Conservation (phyloP, 2,329 filamentous ascomycete genomes). For the Neofusicoccum cordaticola region DNA sequence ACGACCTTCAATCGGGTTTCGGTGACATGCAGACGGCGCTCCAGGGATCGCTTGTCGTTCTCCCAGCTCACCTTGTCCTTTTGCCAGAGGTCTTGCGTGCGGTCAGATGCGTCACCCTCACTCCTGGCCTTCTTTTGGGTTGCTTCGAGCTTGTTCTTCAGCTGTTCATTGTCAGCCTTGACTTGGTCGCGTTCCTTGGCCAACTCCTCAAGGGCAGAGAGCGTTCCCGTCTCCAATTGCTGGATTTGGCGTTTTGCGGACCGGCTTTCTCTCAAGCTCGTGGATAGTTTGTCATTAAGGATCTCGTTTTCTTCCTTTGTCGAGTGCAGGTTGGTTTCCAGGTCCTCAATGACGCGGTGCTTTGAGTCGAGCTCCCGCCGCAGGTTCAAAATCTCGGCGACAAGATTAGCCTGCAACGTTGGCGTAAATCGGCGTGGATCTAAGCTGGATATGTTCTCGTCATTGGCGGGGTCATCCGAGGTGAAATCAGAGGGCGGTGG, state of each 20-base stretch:
- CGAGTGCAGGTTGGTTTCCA: constrained; percentile 72
- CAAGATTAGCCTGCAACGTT: constrained; percentile 87
- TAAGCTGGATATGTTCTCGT: constrained; percentile 71
- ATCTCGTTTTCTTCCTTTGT: constrained; percentile 72
- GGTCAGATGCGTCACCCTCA: constrained; percentile 79
- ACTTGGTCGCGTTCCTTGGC: constrained; percentile 83
- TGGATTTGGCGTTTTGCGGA: constrained; percentile 82
- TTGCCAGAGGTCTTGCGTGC: constrained; percentile 76
- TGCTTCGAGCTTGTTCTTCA: constrained; percentile 72
- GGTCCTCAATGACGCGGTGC: constrained; percentile 75
- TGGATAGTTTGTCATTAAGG: constrained; percentile 60
- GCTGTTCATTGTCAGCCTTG: constrained; percentile 67
- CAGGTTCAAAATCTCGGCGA: constrained; percentile 87
- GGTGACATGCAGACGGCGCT: constrained; percentile 84
- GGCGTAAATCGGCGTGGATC: constrained; percentile 93
- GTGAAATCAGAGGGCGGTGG: constrained; percentile 48
- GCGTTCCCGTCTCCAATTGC: constrained; percentile 81
- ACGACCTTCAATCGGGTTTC: constrained; percentile 81
- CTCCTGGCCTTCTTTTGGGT: constrained; percentile 73
- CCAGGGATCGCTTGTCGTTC: constrained; percentile 74
- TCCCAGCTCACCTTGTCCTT: constrained; percentile 84
- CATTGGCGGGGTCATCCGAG: constrained; percentile 54
- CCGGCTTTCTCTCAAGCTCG: constrained; percentile 70
- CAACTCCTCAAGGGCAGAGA: constrained; percentile 79
- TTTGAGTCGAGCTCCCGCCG: constrained; percentile 90